Evolutionary conservation across 2,329 filamentous ascomycete genomes (phyloP).

Genomic region (Periconia sp.): DNA sequence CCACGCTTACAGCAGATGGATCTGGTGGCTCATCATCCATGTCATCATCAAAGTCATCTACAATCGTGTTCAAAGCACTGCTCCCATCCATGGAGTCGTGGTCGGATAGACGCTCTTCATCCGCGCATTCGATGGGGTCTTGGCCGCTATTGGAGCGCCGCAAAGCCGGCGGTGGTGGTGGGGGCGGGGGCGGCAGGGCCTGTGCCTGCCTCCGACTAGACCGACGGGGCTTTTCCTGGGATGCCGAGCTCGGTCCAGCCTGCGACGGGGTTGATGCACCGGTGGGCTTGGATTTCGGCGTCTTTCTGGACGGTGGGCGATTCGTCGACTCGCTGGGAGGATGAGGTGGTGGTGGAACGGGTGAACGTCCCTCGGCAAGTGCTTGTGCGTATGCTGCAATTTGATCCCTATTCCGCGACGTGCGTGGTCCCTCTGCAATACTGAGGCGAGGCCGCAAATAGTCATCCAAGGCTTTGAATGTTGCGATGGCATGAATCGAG

Average conservation of each 20-base stretch:
- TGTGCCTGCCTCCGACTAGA: constrained; percentile 65
- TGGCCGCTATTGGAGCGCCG: constrained; percentile 31
- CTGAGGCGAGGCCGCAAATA: constrained; percentile 91
- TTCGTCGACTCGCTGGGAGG: constrained; percentile 41
- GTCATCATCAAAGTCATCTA: constrained; percentile 89
- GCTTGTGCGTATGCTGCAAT: constrained; percentile 80
- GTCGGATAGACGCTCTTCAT: constrained; percentile 83
- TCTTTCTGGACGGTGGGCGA: constrained; percentile 34
- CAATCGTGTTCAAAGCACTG: constrained; percentile 76
- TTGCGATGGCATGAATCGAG: constrained; percentile 96
- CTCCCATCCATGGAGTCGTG: constrained; percentile 72
- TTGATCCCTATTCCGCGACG: constrained; percentile 64
- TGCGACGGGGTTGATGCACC: constrained; percentile 51
- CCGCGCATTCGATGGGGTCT: constrained; percentile 85
- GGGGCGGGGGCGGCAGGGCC: constrained; percentile 59
- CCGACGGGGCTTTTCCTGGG: constrained; percentile 68
- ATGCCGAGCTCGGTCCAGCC: constrained; percentile 51
- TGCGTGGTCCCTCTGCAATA: constrained; percentile 74
- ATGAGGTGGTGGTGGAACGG: constrained; percentile 41
- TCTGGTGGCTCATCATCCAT: constrained; percentile 76
- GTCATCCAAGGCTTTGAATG: constrained; percentile 95
- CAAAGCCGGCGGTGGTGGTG: constrained; percentile 57
- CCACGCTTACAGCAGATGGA: constrained; percentile 87
- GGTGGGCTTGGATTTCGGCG: constrained; percentile 36
- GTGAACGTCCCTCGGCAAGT: constrained; percentile 55